Base-by-base conservation (phyloP, 192 early-diverging fungal genomes). In the Mortierella hygrophila region DNA sequence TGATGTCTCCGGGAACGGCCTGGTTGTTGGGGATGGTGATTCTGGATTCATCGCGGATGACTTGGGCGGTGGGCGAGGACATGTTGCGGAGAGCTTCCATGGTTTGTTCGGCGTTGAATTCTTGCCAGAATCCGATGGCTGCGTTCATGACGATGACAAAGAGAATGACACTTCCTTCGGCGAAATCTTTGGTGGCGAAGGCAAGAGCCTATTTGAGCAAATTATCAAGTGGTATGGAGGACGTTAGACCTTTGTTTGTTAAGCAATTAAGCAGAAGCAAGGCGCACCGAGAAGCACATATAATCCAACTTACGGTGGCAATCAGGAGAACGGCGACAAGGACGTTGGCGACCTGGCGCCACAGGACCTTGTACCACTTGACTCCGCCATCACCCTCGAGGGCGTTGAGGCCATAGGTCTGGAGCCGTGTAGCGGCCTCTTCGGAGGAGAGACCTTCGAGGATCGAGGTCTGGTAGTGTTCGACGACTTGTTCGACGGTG, bases 71-170 rank as follows among this genome's bases (percentile, higher is more conserved):
- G 3, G 97, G 97, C 21, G 97, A 97, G 15, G 94, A 92, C 90
- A 99, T 92, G 52, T 95, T 94, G 63, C 97, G 91, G 52, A 99
- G 90, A 40, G 98, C 96, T 79, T 99, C 97, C 94, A 99, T 93
- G 15, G 98, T 97, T 77, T 97, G 94, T 82, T 96, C 97, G 9
- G 98, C 97, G 75, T 95, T 94, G 89, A 93, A 98, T 82, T 99
- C 98, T 90, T 99, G 98, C 26, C 93, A 85, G 77, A 98, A 98
- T 18, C 98, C 98, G 81, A 99, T 96, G n/a, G 91, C 78, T 9
- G 96, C 93, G 86, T 99, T 99, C 75, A 96, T 82, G 46, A 94
- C 84, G 60, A 97, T 95, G 44, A 99, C 95, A 60, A 95, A 90
- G 32, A 92, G 82, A 52, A 97, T 93, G 44, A 99, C 95, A 69